Base-by-base conservation (phyloP, 495 filamentous ascomycete genomes). In the Penicillium verhagenii region DNA sequence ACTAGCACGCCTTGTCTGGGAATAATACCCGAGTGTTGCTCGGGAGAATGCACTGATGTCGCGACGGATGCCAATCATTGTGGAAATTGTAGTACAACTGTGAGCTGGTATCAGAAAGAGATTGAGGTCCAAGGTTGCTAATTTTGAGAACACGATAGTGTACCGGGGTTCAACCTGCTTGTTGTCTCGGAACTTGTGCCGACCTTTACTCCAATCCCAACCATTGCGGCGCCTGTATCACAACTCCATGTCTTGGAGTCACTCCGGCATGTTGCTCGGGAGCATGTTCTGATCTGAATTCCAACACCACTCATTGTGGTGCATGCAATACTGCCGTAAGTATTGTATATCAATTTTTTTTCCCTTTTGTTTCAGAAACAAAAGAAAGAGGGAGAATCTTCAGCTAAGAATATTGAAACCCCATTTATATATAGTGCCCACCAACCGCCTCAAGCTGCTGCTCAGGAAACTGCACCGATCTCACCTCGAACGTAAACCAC, bases 11-110 rank as follows among this genome's bases (percentile, higher is more conserved):
- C 48, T 13, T 62, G 59, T 13, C 6, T 53, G 4, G 59, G 59
- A 13, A 9, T 58, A 20, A 14, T 25, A 29, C 59, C 59, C 19
- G 54, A 20, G 4, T 58, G 59, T 29, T 62, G 59, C 28, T 42
- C 52, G 14, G 59, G 59, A 19, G 25, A 35, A 47, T 64, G 57
- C 29, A 55, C 47, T 23, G 60, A 63, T 47, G 6, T 60, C 6
- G 53, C 60, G 7, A 42, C 38, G 5, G 52, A 54, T 29, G 28
- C 51, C 16, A 28, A 52, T 14, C 50, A 60, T 35, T 63, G 60
- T n/a, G 60, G 60, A 37, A 26, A 43, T 14, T 63, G 58, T 19
- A 52, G 31, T 8, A 57, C 2, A 9, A 48, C 16, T 20, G 58
- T 61, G n/a, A 38, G 43, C 6, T 2, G 9, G 9, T 49, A 14